A percentile compares a stretch with the other conserved stretches of the same genome.
These are phyloP conservation scores for Fusarium torreyae DNA, from an alignment of 2,329 filamentous ascomycete species.

Conservation along the genomic window DNA sequence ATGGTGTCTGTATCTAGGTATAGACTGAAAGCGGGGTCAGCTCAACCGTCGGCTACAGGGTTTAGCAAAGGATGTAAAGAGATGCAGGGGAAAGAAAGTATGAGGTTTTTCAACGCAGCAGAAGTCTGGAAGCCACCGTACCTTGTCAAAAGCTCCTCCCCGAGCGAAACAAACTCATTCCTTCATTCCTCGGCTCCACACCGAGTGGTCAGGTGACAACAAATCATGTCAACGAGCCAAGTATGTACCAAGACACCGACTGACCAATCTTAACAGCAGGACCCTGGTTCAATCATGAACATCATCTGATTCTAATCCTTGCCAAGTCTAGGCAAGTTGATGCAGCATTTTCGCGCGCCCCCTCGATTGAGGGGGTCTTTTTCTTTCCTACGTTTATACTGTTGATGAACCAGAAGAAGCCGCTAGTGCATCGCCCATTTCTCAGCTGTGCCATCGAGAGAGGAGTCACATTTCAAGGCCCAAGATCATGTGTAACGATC, in stretches of 20 bases:
- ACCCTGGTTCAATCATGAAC: background rate
- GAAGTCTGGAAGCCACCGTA: too few relatives aligned
- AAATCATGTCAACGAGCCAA: background rate
- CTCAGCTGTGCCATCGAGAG: background rate
- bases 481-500: conserved; percentile 5
- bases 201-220: background rate
- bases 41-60: too few relatives aligned
- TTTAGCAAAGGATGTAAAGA: too few relatives aligned
- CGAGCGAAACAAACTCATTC: background rate
- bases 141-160: too few relatives aligned
- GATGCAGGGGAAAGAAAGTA: too few relatives aligned
- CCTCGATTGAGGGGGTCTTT: background rate
- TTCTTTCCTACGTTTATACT: background rate
- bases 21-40: too few relatives aligned
- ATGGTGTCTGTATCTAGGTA: too few relatives aligned
- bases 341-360: background rate
- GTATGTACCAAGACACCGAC: background rate
- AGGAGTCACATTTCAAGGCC: background rate
- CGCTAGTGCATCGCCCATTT: background rate
- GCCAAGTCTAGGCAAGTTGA: background rate
- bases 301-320: background rate
- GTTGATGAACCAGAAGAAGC: background rate
- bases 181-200: background rate
- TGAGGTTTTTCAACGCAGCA: too few relatives aligned
- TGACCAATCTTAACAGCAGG: background rate